Evolutionary conservation across 2,329 filamentous ascomycete genomes (phyloP).

Genomic region (Parastagonospora nodorum): DNA sequence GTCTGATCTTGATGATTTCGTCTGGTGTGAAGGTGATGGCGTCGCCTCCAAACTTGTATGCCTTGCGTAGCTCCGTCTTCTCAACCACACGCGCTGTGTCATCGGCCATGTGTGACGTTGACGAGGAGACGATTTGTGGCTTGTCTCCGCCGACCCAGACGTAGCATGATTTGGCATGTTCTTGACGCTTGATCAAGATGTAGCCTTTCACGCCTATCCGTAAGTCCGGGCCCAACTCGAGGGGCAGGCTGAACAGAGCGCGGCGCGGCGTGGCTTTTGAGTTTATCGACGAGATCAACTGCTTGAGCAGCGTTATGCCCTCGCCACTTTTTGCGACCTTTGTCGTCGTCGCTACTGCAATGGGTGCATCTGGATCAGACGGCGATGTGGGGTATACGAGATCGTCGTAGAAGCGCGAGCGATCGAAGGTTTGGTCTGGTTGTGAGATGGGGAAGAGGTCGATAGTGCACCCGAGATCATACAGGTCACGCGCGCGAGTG

Average conservation of each 20-base stretch:
- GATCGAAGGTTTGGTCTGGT: constrained; percentile 74
- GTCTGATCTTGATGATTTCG: constrained; percentile 75
- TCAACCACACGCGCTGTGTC: constrained; percentile 78
- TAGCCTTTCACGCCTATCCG: constrained; percentile 93
- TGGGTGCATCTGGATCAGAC: constrained; percentile 69
- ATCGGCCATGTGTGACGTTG: constrained; percentile 76
- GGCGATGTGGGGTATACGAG: constrained; percentile 80
- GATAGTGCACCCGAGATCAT: constrained; percentile 88
- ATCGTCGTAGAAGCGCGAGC: constrained; percentile 90
- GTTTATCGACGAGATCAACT: constrained; percentile 84
- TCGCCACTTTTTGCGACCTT: constrained; percentile 71
- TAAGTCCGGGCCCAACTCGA: constrained; percentile 84
- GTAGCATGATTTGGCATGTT: constrained; percentile 80
- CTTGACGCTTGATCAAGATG: constrained; percentile 83
- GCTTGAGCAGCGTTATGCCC: constrained; percentile 78
- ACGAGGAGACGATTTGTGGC: constrained; percentile 76
- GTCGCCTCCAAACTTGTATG: constrained; percentile 94
- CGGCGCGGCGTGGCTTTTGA: constrained; percentile 87
- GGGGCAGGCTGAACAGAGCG: constrained; percentile 81
- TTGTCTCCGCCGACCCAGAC: constrained; percentile 88
- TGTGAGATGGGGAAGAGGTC: constrained; percentile 88
- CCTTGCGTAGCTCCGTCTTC: constrained; percentile 82
- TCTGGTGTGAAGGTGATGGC: constrained; percentile 85
- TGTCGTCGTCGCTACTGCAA: constrained; percentile 58
- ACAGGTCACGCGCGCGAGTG: constrained; percentile 90